Conservation (phyloP, 768 basidiomycete species). For the Harrya chromipes region DNA sequence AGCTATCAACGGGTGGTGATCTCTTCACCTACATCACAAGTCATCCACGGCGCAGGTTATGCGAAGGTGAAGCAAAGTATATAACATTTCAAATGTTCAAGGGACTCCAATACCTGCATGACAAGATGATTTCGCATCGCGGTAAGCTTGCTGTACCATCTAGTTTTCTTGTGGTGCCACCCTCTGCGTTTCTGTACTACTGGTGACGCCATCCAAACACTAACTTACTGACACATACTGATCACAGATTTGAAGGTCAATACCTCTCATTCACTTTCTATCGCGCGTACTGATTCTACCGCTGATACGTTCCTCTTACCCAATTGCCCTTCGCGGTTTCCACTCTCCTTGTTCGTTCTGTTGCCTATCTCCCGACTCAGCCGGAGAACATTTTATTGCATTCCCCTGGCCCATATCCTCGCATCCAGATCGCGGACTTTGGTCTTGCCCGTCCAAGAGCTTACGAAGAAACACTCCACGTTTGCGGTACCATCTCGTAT, state of each 20-base stretch:
- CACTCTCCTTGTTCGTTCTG: background rate
- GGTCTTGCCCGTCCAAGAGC: constrained; percentile 78
- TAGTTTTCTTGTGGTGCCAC: background rate
- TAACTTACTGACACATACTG: background rate
- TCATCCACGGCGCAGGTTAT: constrained; percentile 52
- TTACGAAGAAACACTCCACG: constrained; percentile 79
- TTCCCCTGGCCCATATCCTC: constrained; percentile 80
- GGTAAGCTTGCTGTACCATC: constrained; percentile 40
- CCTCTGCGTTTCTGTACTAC: background rate
- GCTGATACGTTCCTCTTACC: background rate
- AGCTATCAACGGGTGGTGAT: constrained; percentile 83
- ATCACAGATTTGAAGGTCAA: constrained; percentile 62
- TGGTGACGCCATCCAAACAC: background rate
- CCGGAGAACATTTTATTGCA: constrained; percentile 83
- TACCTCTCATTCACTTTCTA: background rate
- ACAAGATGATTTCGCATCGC: constrained; percentile 71
- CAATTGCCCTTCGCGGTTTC: background rate
- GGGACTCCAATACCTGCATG: constrained; percentile 69
- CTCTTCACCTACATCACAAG: constrained; percentile 82
- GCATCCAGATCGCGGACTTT: constrained; percentile 83
- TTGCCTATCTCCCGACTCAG: constrained; percentile 30
- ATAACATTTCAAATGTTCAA: constrained; percentile 78
- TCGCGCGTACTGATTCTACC: background rate
- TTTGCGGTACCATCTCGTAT: constrained; percentile 86
- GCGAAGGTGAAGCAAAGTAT: constrained; percentile 81